These are phyloP conservation scores for Fusarium globosum DNA, from an alignment of 2,329 filamentous ascomycete species.

Conservation along the genomic window DNA sequence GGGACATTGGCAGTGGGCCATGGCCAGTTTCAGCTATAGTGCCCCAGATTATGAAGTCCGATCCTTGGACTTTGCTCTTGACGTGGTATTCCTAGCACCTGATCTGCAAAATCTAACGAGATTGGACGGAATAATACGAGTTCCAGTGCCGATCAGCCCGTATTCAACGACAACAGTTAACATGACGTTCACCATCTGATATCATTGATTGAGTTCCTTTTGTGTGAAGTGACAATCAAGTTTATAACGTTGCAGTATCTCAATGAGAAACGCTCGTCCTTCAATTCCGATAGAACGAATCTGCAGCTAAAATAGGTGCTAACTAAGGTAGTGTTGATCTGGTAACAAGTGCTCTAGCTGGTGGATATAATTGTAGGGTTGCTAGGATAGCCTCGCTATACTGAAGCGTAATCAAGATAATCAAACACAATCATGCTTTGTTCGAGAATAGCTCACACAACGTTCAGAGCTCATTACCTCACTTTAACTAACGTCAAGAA, in stretches of 20 bases:
- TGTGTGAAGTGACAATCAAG: not conserved
- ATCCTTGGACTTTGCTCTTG: not conserved
- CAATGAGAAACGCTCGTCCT: not conserved
- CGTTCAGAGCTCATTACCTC: not conserved
- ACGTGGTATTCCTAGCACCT: not conserved
- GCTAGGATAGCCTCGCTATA: no score
- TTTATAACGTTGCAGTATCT: not conserved
- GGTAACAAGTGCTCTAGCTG: no score
- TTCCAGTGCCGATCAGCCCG: conserved; percentile 1
- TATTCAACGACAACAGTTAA: not conserved
- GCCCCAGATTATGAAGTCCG: not conserved
- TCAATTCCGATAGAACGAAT: not conserved
- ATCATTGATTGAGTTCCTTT: not conserved
- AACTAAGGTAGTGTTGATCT: not conserved
- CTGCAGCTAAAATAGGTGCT: not conserved
- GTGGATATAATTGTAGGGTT: no score
- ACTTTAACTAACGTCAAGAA: not conserved
- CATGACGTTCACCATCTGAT: not conserved
- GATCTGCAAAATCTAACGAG: conserved; percentile 6
- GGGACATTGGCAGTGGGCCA: not conserved
- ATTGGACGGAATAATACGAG: not conserved
- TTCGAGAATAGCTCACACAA: not conserved
- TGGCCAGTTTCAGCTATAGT: conserved; percentile 1
- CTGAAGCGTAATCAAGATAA: not conserved
- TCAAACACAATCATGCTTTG: not conserved